These are phyloP conservation scores for Cylindrotheca closterium DNA, from an alignment of 108 stramenopile species.

Conservation along the genomic window DNA sequence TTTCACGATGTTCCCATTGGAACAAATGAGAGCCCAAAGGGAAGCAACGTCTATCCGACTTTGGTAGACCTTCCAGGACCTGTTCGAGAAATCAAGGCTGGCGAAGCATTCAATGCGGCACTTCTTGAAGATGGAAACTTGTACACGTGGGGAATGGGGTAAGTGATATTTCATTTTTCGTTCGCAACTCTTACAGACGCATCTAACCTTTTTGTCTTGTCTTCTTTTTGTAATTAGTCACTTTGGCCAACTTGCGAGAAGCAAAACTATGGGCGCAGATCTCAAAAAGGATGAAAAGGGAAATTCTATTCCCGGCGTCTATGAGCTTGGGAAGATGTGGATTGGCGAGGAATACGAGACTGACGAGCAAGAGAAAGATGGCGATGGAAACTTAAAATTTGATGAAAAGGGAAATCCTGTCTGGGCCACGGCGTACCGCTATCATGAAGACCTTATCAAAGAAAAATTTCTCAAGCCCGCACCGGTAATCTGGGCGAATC, in stretches of 20 bases:
- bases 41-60: conserved; percentile 23
- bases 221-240: too few relatives aligned
- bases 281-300: conserved; percentile 2
- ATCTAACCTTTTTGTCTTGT: too few relatives aligned
- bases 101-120: conserved; percentile 53
- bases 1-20: conserved; percentile 16
- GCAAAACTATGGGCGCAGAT: conserved; percentile 14
- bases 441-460: conserved; percentile 6
- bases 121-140: conserved; percentile 52
- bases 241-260: conserved; percentile 28
- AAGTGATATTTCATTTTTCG: too few relatives aligned
- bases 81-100: conserved; percentile 45
- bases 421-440: background rate
- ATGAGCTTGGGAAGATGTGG: conserved; percentile 16
- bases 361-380: background rate
- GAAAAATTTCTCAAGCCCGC: conserved; percentile 37
- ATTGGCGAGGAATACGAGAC: conserved; percentile 17
- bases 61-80: conserved; percentile 23
- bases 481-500: conserved; percentile 22
- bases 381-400: background rate
- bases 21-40: conserved; percentile 22
- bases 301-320: conserved; percentile 1
- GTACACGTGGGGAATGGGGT: conserved; percentile 65
- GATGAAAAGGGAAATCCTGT: conserved; percentile 6
- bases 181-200: too few relatives aligned